These are phyloP conservation scores for Gentiana macrophylla DNA, from an alignment of 257 asterid genomes.

Conservation along the genomic window DNA sequence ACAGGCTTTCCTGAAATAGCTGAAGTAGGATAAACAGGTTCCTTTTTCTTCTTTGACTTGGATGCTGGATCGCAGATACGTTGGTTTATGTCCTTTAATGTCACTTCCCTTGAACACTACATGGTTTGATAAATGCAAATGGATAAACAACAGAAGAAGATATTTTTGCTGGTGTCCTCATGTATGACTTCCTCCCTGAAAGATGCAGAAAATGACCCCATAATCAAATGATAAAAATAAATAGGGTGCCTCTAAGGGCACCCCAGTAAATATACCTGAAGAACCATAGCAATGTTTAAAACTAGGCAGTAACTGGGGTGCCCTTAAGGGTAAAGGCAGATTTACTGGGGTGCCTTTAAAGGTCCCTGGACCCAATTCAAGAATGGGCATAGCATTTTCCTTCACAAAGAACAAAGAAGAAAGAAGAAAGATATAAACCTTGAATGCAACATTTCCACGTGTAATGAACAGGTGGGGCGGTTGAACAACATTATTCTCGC, in stretches of 20 bases:
- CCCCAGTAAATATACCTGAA: neutral
- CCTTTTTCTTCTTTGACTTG: constrained; percentile 26
- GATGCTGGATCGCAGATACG: constrained; percentile 53
- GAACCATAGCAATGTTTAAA: neutral
- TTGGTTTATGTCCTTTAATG: constrained; percentile 83
- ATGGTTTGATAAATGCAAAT: constrained; percentile 77
- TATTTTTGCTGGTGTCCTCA: constrained; percentile 45
- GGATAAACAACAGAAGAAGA: constrained; percentile 63
- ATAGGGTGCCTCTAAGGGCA: neutral
- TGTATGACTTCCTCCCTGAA: constrained; percentile 67
- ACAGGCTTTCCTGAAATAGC: constrained; percentile 95
- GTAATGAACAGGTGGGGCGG: constrained; percentile 32
- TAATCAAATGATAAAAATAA: neutral
- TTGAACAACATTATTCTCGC: constrained; percentile 28
- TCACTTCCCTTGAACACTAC: constrained; percentile 68
- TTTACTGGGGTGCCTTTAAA: too few species aligned
- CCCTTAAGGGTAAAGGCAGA: too few species aligned
- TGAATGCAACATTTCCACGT: constrained; percentile 45
- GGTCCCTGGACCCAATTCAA: neutral
- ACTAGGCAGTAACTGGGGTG: too few species aligned
- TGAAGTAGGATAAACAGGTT: constrained; percentile 46
- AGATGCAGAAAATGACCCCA: neutral
- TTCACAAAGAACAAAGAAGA: neutral
- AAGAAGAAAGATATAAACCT: constrained; percentile 30
- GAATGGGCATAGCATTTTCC: neutral